A percentile compares a stretch with the other conserved stretches of the same genome.
Evolutionary conservation across 2,329 filamentous ascomycete species (phyloP).

Genomic region (Calonectria montana): DNA sequence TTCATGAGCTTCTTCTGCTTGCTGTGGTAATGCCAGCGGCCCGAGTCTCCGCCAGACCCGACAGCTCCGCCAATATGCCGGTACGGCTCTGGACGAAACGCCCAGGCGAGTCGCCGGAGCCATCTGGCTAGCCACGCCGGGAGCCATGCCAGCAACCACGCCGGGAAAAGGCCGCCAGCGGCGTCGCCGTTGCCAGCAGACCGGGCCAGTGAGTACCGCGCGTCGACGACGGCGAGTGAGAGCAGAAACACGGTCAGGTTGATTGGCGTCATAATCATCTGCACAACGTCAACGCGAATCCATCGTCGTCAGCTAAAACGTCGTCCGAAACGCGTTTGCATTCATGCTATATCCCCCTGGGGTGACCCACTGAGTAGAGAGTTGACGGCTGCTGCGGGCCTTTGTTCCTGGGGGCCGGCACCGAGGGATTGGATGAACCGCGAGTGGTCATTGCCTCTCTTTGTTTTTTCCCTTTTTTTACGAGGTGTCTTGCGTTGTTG

Average conservation of each 20-base stretch:
- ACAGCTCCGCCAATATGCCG: background rate
- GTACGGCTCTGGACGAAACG: constrained; percentile 54
- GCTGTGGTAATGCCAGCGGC: constrained; percentile 62
- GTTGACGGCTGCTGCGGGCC: constrained; percentile 32
- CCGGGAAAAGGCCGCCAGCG: constrained; percentile 42
- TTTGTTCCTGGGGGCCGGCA: constrained; percentile 13
- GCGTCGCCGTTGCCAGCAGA: constrained; percentile 50
- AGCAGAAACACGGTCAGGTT: constrained; percentile 73
- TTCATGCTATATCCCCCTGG: constrained; percentile 5
- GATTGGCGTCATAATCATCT: constrained; percentile 70
- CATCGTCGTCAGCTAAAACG: background rate
- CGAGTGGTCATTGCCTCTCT: background rate
- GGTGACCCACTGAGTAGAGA: constrained; percentile 41
- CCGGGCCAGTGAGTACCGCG: constrained; percentile 64
- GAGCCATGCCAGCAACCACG: constrained; percentile 13
- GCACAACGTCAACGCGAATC: background rate
- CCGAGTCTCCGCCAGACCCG: background rate
- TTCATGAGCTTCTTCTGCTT: constrained; percentile 70
- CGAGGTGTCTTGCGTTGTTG: background rate
- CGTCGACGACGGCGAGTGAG: constrained; percentile 73
- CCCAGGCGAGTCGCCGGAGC: constrained; percentile 54
- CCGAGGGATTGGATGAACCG: constrained; percentile 10
- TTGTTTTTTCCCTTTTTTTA: background rate
- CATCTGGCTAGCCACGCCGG: constrained; percentile 31
- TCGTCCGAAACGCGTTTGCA: background rate